A percentile compares a stretch with the other conserved stretches of the same genome.
phyloP scores from a whole-genome alignment of 1,139 yeast species.

The Candida dubliniensis region DNA sequence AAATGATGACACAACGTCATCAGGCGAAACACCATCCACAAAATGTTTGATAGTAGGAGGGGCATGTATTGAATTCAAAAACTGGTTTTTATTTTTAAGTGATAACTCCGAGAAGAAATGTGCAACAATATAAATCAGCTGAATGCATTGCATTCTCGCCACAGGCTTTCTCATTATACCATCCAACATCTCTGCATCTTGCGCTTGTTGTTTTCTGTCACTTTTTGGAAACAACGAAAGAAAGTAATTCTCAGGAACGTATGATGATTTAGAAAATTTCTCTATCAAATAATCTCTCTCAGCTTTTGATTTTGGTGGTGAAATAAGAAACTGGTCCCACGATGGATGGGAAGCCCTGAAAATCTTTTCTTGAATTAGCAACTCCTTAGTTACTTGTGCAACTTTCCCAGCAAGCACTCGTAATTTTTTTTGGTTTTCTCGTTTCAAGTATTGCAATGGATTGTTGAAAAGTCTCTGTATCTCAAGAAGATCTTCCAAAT shows the following conservation, averaged over 20 bases:
- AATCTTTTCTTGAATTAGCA: conserved; percentile 33
- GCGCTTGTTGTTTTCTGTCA: conserved; percentile 16
- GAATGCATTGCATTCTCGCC: conserved; percentile 28
- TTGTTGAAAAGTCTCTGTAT: conserved; percentile 36
- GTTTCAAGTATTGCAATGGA: conserved; percentile 35
- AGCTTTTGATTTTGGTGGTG: conserved; percentile 16
- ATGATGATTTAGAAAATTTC: conserved; percentile 24
- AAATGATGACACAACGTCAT: conserved; percentile 23
- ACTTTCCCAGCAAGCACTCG: conserved; percentile 25
- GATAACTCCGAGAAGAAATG: conserved; percentile 33
- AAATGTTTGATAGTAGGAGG: conserved; percentile 37
- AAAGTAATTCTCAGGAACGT: conserved; percentile 42
- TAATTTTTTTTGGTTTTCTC: conserved; percentile 23
- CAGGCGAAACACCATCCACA: conserved; percentile 35
- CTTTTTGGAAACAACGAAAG: conserved; percentile 27
- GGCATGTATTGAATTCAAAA: conserved; percentile 26
- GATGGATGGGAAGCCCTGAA: conserved; percentile 15
- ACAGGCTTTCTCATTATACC: conserved; percentile 29
- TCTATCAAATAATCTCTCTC: conserved; percentile 20
- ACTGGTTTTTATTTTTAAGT: conserved; percentile 22
- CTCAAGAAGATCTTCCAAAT: conserved; percentile 35
- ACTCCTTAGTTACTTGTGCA: conserved; percentile 26
- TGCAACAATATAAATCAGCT: conserved; percentile 35
- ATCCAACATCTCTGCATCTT: conserved; percentile 30
- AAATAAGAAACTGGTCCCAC: conserved; percentile 21